These are phyloP conservation scores for Fusarium torulosum DNA, from an alignment of 2,329 filamentous ascomycete genomes.

Conservation along the genomic window DNA sequence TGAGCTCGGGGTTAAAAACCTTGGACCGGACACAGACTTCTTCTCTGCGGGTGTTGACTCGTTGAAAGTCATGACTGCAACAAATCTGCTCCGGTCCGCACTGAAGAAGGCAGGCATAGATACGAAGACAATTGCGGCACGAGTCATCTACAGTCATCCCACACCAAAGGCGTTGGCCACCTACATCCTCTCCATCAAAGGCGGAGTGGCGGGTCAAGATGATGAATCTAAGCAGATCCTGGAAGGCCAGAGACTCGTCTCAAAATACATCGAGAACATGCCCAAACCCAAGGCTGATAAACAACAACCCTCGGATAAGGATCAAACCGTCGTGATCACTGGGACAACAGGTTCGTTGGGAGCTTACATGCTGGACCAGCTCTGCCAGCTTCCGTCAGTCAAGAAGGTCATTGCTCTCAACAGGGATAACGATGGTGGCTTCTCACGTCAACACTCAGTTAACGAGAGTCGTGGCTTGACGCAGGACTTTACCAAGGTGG, in stretches of 20 bases:
- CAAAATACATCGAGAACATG: not conserved
- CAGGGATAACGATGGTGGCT: not conserved
- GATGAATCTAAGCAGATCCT: not conserved
- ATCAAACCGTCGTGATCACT: not conserved
- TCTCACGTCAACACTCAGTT: not conserved
- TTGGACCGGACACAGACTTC: not conserved
- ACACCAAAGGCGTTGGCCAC: not conserved
- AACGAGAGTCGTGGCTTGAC: not conserved
- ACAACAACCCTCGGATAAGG: fast-evolving
- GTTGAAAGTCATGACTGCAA: not conserved
- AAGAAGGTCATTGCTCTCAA: slow-evolving; percentile 6
- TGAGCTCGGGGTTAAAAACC: not conserved
- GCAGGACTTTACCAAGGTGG: not conserved
- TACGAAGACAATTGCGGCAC: fast-evolving
- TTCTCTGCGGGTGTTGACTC: slow-evolving; percentile 6
- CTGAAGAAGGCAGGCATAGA: not conserved
- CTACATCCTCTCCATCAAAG: not conserved
- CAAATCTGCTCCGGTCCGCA: not conserved
- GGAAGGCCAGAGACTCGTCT: not conserved
- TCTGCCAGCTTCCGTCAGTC: not conserved
- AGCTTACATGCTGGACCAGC: slow-evolving; percentile 6
- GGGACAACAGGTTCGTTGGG: slow-evolving; percentile 11
- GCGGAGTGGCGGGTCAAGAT: fast-evolving
- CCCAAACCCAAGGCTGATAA: fast-evolving
- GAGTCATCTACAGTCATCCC: not conserved